phyloP scores from a whole-genome alignment of 2,329 filamentous ascomycete genomes.

The Periconia macrospinosa region DNA sequence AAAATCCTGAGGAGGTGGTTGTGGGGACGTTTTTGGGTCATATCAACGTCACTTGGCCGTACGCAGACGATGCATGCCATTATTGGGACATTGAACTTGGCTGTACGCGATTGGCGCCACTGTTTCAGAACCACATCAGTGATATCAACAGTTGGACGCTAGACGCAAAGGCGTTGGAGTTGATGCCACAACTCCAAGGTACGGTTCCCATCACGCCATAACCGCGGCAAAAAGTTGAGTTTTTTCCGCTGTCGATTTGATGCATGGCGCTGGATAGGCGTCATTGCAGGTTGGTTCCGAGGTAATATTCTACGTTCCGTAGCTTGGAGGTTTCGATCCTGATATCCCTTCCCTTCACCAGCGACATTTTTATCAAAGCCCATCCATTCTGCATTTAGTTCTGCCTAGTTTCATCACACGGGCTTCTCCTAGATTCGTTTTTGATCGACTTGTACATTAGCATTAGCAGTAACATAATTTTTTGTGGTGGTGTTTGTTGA shows the following conservation, averaged over 20 bases:
- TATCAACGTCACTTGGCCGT: slow-evolving; percentile 35
- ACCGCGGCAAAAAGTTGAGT: background rate
- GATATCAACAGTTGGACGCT: slow-evolving; percentile 38
- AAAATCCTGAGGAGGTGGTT: slow-evolving; percentile 34
- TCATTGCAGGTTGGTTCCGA: background rate
- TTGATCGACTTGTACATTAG: too few species aligned
- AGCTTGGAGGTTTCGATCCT: too few species aligned
- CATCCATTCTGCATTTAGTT: too few species aligned
- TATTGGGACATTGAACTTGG: slow-evolving; percentile 41
- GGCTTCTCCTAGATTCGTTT: too few species aligned
- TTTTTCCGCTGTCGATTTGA: background rate
- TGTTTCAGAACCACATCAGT: slow-evolving; percentile 35
- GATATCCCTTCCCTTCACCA: background rate
- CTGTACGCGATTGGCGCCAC: slow-evolving; percentile 35
- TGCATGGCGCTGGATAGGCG: background rate
- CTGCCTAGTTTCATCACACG: too few species aligned
- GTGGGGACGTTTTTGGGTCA: slow-evolving; percentile 30
- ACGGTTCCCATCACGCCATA: slow-evolving; percentile 21
- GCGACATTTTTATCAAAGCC: background rate
- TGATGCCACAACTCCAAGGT: slow-evolving; percentile 36
- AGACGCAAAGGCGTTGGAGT: slow-evolving; percentile 36
- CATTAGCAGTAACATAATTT: too few species aligned
- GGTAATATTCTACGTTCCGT: background rate
- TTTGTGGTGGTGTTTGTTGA: too few species aligned
- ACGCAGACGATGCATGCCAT: slow-evolving; percentile 39